Conservation (phyloP, 2,329 filamentous ascomycete genomes). For the Sordariomycetes sp. region DNA sequence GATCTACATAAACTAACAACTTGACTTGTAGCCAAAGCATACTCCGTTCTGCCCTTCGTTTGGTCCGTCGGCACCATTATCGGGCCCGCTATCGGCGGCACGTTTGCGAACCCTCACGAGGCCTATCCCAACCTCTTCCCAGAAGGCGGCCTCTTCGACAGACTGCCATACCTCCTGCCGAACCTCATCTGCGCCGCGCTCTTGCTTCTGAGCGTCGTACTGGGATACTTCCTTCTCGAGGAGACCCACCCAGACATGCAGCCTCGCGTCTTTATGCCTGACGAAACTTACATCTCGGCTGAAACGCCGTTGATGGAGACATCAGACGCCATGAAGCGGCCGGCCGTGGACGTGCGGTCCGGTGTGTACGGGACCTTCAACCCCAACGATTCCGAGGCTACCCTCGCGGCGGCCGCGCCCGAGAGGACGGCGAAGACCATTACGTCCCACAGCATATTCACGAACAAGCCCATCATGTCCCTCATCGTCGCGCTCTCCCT, state of each 20-base stretch:
- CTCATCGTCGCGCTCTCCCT: slow-evolving; percentile 76
- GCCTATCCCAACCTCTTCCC: slow-evolving; percentile 66
- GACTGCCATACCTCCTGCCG: slow-evolving; percentile 78
- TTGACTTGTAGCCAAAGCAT: slow-evolving; percentile 56
- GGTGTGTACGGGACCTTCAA: slow-evolving; percentile 56
- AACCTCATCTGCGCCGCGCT: slow-evolving; percentile 75
- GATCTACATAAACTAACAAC: slow-evolving; percentile 6
- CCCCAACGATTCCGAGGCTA: neutral
- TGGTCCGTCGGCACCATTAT: slow-evolving; percentile 88
- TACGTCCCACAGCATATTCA: slow-evolving; percentile 6
- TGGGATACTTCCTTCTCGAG: slow-evolving; percentile 71
- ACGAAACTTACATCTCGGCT: slow-evolving; percentile 33
- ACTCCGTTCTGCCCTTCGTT: slow-evolving; percentile 87
- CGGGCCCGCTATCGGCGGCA: slow-evolving; percentile 78
- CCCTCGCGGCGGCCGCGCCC: slow-evolving; percentile 4
- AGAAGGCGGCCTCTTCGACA: slow-evolving; percentile 56
- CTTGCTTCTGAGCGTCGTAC: slow-evolving; percentile 66
- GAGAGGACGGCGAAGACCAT: slow-evolving; percentile 18
- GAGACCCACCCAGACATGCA: slow-evolving; percentile 71
- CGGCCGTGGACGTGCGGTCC: slow-evolving; percentile 45
- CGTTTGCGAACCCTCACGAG: slow-evolving; percentile 67
- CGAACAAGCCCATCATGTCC: slow-evolving; percentile 5
- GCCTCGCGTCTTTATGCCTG: slow-evolving; percentile 26
- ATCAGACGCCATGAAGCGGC: slow-evolving; percentile 62
- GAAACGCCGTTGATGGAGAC: slow-evolving; percentile 68